These are phyloP conservation scores for Cercospora berteroae DNA, from an alignment of 2,329 filamentous ascomycete genomes.

Conservation along the genomic window DNA sequence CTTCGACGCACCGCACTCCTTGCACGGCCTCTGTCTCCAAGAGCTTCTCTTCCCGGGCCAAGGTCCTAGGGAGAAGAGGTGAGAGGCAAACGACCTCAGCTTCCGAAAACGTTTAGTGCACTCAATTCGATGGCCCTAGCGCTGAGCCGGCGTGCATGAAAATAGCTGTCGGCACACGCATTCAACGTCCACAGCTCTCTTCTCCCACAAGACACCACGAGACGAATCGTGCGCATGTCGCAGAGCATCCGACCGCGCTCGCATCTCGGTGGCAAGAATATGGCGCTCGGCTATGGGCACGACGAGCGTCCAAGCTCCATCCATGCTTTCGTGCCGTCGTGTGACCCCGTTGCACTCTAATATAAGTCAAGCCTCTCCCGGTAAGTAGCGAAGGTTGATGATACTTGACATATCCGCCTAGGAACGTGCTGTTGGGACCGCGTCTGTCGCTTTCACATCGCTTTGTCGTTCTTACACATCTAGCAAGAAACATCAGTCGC, in stretches of 20 bases:
- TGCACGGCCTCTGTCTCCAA: background rate
- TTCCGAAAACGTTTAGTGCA: slow-evolving; percentile 10
- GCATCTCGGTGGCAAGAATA: slow-evolving; percentile 11
- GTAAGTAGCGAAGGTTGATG: slow-evolving; percentile 9
- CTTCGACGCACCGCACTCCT: background rate
- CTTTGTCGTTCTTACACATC: background rate
- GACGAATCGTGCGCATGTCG: slow-evolving; percentile 8
- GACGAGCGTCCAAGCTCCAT: slow-evolving; percentile 16
- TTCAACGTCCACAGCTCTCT: slow-evolving; percentile 10
- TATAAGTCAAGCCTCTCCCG: slow-evolving; percentile 14
- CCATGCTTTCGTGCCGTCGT: slow-evolving; percentile 11
- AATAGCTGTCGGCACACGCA: slow-evolving; percentile 9
- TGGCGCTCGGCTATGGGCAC: slow-evolving; percentile 3
- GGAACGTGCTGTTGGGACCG: background rate
- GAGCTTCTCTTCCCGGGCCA: background rate
- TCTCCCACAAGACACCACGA: slow-evolving; percentile 5
- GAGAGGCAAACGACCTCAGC: background rate
- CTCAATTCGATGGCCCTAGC: slow-evolving; percentile 3
- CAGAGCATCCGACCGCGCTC: background rate
- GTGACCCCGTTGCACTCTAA: slow-evolving; percentile 12
- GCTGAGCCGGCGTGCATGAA: slow-evolving; percentile 6
- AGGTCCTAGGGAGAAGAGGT: background rate
- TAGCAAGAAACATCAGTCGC: slow-evolving; percentile 7
- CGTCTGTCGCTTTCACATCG: slow-evolving; percentile 5
- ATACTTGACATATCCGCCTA: slow-evolving; percentile 9